These are phyloP conservation scores for Dictyostelium purpureum DNA, from an alignment of 78 protist genomes.

Conservation along the genomic window DNA sequence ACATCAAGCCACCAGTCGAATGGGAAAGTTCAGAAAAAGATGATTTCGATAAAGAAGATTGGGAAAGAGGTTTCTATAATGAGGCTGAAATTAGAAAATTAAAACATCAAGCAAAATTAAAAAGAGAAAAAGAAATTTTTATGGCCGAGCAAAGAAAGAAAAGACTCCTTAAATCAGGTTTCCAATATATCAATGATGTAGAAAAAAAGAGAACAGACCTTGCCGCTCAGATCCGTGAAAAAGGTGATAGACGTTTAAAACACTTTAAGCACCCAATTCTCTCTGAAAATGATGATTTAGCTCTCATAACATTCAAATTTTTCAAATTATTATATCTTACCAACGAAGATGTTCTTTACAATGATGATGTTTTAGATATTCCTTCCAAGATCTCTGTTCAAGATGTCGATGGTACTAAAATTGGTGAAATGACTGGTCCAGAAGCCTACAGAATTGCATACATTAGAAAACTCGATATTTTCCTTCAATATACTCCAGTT, in stretches of 20 bases:
- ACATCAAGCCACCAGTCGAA: too few species aligned
- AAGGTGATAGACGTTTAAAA: background rate
- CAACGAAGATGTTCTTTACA: background rate
- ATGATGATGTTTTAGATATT: background rate
- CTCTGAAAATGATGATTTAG: background rate
- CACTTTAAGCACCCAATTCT: background rate
- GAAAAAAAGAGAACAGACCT: background rate
- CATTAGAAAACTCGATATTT: background rate
- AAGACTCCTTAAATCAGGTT: background rate
- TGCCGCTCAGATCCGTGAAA: background rate
- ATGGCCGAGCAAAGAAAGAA: background rate
- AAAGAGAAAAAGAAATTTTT: background rate
- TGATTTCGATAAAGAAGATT: background rate
- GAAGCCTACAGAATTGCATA: background rate
- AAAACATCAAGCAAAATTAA: background rate
- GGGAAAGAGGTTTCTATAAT: background rate
- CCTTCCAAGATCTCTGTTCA: background rate
- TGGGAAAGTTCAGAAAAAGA: background rate
- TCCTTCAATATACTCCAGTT: background rate
- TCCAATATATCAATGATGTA: background rate
- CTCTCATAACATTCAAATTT: background rate
- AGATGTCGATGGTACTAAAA: background rate
- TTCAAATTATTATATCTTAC: too few species aligned
- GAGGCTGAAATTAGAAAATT: background rate
- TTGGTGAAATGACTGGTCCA: background rate